Evolutionary conservation across 352 stramenopile species (phyloP).

Genomic region (Phytopythium vexans): DNA sequence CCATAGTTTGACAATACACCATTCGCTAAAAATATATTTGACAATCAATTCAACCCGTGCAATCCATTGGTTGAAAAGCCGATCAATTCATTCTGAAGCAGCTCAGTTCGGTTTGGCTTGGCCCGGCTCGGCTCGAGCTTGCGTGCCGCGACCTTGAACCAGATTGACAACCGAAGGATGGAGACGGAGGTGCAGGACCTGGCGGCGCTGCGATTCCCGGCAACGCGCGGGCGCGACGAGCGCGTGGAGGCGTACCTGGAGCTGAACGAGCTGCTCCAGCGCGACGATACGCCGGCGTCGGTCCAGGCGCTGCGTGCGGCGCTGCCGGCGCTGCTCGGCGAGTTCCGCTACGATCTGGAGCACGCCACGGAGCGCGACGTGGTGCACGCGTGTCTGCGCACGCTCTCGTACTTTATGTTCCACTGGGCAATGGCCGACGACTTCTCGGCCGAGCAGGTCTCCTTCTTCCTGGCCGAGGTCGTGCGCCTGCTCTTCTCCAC

Average conservation of each 20-base stretch:
- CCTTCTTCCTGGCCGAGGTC: conserved; percentile 44
- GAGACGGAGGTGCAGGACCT: conserved; percentile 29
- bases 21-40: too few species aligned
- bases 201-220: conserved; percentile 26
- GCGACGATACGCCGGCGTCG: conserved; percentile 50
- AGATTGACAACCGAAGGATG: conserved; percentile 25
- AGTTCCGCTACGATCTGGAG: conserved; percentile 48
- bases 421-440: conserved; percentile 30
- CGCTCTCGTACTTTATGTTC: conserved; percentile 72
- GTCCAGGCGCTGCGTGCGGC: conserved; percentile 35
- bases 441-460: conserved; percentile 38
- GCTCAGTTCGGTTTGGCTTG: neutral
- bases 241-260: conserved; percentile 51
- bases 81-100: too few species aligned
- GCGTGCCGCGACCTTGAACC: neutral
- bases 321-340: conserved; percentile 29
- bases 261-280: conserved; percentile 50
- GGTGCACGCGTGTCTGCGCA: conserved; percentile 40
- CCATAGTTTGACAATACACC: too few species aligned
- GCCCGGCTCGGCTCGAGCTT: neutral
- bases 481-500: conserved; percentile 50
- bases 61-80: too few species aligned
- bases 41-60: too few species aligned
- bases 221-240: conserved; percentile 28
- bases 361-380: conserved; percentile 32